phyloP scores from a whole-genome alignment of 2,329 filamentous ascomycete species.

The Lasiodiplodia sp. region DNA sequence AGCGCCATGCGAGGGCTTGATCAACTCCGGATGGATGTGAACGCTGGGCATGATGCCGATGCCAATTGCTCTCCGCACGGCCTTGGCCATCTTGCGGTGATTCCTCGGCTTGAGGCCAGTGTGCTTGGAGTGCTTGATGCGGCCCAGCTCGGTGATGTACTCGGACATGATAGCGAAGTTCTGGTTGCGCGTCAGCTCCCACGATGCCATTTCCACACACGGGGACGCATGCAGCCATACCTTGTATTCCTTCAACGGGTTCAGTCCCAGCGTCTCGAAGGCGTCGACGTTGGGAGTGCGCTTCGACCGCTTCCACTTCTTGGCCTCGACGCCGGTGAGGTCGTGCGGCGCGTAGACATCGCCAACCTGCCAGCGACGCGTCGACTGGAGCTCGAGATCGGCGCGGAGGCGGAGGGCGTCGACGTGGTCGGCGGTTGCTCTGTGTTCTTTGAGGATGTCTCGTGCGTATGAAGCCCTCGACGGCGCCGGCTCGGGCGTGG shows the following conservation, averaged over 20 bases:
- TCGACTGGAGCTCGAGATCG: slow-evolving; percentile 69
- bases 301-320: slow-evolving; percentile 72
- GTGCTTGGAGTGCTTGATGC: slow-evolving; percentile 77
- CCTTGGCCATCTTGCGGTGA: slow-evolving; percentile 92
- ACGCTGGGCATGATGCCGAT: slow-evolving; percentile 92
- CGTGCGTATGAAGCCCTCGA: neutral
- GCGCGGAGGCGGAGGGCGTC: slow-evolving; percentile 28
- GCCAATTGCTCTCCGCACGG: slow-evolving; percentile 85
- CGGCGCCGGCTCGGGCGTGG: neutral
- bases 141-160: slow-evolving; percentile 82
- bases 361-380: slow-evolving; percentile 75
- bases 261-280: slow-evolving; percentile 79
- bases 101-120: slow-evolving; percentile 88
- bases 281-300: slow-evolving; percentile 68
- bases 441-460: neutral
- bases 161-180: slow-evolving; percentile 93
- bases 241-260: slow-evolving; percentile 86
- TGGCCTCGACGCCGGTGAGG: slow-evolving; percentile 77
- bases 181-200: slow-evolving; percentile 54
- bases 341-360: slow-evolving; percentile 94
- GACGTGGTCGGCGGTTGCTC: neutral
- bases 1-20: slow-evolving; percentile 17
- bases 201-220: neutral
- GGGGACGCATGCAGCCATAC: slow-evolving; percentile 56
- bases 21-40: slow-evolving; percentile 84